Conservation (phyloP, 1,139 yeast species). For the Scheffersomyces quercinus region DNA sequence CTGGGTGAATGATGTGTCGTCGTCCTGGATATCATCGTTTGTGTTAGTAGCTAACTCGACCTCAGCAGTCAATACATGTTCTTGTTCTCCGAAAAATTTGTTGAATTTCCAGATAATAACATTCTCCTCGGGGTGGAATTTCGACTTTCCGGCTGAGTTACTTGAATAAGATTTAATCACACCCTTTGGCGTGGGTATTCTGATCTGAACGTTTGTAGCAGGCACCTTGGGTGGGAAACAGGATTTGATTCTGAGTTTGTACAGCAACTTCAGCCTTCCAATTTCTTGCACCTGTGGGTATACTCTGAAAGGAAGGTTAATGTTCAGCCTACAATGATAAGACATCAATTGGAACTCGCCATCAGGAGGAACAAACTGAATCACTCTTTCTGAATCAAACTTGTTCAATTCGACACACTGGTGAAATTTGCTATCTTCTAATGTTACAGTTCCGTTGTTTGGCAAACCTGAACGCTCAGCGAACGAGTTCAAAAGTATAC, state of each 20-base stretch:
- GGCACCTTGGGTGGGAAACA: constrained; percentile 59
- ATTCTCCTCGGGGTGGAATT: constrained; percentile 66
- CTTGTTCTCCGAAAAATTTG: constrained; percentile 69
- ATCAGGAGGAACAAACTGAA: constrained; percentile 85
- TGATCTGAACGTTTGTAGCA: constrained; percentile 65
- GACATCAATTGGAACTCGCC: constrained; percentile 89
- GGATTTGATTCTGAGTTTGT: constrained; percentile 63
- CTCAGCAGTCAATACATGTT: constrained; percentile 54
- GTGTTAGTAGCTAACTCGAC: constrained; percentile 37
- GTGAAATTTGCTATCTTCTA: constrained; percentile 86
- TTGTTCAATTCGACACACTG: constrained; percentile 76
- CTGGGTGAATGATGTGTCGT: constrained; percentile 1
- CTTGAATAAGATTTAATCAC: constrained; percentile 52
- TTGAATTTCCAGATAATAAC: constrained; percentile 68
- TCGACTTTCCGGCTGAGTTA: constrained; percentile 65
- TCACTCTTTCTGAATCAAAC: constrained; percentile 66
- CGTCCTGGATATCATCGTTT: constrained; percentile 8
- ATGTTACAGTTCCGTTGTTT: constrained; percentile 43
- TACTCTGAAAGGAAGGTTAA: constrained; percentile 71
- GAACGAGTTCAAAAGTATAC: constrained; percentile 17
- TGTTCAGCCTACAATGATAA: constrained; percentile 57
- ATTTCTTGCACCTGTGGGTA: constrained; percentile 59
- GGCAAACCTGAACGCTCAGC: background rate
- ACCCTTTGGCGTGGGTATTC: constrained; percentile 72
- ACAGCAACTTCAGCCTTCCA: constrained; percentile 52